Conservation (phyloP, 208 protist genomes). For the Trypanosoma caninum region DNA sequence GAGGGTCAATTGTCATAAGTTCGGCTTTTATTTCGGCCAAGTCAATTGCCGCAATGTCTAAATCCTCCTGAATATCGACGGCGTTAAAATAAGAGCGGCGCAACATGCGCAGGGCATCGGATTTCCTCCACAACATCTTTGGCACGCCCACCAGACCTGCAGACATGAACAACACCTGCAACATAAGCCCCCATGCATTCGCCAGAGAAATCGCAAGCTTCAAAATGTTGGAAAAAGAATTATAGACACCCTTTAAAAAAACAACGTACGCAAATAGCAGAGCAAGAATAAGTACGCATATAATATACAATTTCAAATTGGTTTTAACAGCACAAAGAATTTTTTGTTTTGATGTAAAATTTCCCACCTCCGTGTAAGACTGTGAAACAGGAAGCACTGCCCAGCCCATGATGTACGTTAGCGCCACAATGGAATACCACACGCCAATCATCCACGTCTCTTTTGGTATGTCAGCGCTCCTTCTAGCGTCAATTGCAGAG, state of each 20-base stretch:
- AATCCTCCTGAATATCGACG: constrained; percentile 83
- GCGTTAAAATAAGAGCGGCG: constrained; percentile 58
- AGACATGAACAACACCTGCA: constrained; percentile 86
- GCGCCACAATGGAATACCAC: constrained; percentile 84
- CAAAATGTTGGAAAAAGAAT: constrained; percentile 40
- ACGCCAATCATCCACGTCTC: constrained; percentile 70
- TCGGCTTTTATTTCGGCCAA: constrained; percentile 74
- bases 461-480: constrained; percentile 6
- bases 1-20: constrained; percentile 72
- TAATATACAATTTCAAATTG: constrained; percentile 82
- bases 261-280: constrained; percentile 74
- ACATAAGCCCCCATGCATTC: constrained; percentile 89
- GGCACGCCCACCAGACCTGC: constrained; percentile 83
- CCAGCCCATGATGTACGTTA: constrained; percentile 87
- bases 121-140: constrained; percentile 78
- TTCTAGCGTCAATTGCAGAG: constrained; percentile 44
- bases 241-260: constrained; percentile 74
- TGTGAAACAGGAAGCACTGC: constrained; percentile 82
- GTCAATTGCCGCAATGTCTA: constrained; percentile 86
- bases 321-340: constrained; percentile 66
- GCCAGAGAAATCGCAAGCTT: constrained; percentile 82
- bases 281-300: constrained; percentile 61
- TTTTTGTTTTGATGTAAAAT: constrained; percentile 62
- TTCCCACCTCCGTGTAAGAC: constrained; percentile 79
- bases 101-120: constrained; percentile 54